Conservation (phyloP, 495 filamentous ascomycete genomes). For the Penicillium arizonense region DNA sequence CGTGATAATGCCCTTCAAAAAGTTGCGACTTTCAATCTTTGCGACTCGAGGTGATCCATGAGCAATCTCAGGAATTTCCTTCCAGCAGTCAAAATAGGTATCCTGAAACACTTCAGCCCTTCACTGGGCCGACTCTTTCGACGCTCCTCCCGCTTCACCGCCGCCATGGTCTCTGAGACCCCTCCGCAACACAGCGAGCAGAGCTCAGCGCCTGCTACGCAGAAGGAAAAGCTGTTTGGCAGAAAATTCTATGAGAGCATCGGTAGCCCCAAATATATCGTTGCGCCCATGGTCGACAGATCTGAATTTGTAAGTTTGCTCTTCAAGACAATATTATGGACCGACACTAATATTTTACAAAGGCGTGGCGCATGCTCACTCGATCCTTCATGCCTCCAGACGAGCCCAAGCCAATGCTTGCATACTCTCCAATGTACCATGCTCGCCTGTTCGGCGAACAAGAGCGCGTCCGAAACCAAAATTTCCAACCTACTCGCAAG, state of each 20-base stretch:
- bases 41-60: constrained; percentile 1
- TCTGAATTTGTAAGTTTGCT: constrained; percentile 80
- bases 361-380: constrained; percentile 95
- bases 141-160: constrained; percentile 2
- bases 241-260: constrained; percentile 91
- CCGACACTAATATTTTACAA: constrained; percentile 16
- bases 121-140: constrained; percentile 26
- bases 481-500: constrained; percentile 69
- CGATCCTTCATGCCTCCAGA: constrained; percentile 78
- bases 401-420: constrained; percentile 59
- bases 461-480: constrained; percentile 68
- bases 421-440: constrained; percentile 95
- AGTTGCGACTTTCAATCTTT: constrained; percentile 3
- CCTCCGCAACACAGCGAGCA: constrained; percentile 12
- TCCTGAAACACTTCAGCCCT: constrained; percentile 25
- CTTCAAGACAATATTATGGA: neutral
- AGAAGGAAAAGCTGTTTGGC: constrained; percentile 65
- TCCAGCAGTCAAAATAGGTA: constrained; percentile 32
- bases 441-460: constrained; percentile 76
- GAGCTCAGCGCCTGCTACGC: constrained; percentile 19
- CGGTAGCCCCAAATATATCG: constrained; percentile 82
- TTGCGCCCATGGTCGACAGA: constrained; percentile 98
- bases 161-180: constrained; percentile 31
- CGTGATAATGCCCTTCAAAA: constrained; percentile 23
- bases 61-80: neutral